Evolutionary conservation across 257 asterid genomes (phyloP).

Genomic region (Vinca minor): DNA sequence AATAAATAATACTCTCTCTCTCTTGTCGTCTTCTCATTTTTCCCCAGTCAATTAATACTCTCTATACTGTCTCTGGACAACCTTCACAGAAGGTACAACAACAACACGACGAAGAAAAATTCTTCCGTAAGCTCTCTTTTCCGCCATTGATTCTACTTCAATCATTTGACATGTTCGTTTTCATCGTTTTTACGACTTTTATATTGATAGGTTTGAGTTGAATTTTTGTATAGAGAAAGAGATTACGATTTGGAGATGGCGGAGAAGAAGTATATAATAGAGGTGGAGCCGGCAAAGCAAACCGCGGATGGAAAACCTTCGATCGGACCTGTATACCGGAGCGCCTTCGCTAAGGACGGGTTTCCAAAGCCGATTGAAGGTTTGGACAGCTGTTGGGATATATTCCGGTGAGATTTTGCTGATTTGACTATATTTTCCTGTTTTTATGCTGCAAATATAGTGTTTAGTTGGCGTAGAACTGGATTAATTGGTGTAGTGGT

Average conservation of each 20-base stretch:
- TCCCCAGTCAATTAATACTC: neutral
- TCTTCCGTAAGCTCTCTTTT: neutral
- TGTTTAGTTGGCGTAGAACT: neutral
- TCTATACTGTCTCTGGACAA: too few relatives aligned
- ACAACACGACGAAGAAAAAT: too few relatives aligned
- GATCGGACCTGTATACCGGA: constrained; percentile 79
- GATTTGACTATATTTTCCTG: neutral
- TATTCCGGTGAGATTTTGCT: constrained; percentile 60
- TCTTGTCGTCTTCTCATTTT: neutral
- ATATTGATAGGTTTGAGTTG: neutral
- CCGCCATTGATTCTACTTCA: neutral
- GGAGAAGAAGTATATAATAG: constrained; percentile 32
- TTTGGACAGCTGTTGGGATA: constrained; percentile 82
- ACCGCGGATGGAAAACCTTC: constrained; percentile 71
- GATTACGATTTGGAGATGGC: constrained; percentile 36
- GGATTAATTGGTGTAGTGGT: neutral
- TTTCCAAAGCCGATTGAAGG: constrained; percentile 69
- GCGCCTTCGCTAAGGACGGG: constrained; percentile 65
- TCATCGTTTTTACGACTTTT: neutral
- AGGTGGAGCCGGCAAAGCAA: constrained; percentile 74
- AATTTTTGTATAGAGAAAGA: neutral
- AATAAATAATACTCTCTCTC: too few relatives aligned
- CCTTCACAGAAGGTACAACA: neutral
- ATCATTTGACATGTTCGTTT: neutral
- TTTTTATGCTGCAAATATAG: neutral